phyloP scores from a whole-genome alignment of 495 filamentous ascomycete species.

The Corynascus novoguineensis region DNA sequence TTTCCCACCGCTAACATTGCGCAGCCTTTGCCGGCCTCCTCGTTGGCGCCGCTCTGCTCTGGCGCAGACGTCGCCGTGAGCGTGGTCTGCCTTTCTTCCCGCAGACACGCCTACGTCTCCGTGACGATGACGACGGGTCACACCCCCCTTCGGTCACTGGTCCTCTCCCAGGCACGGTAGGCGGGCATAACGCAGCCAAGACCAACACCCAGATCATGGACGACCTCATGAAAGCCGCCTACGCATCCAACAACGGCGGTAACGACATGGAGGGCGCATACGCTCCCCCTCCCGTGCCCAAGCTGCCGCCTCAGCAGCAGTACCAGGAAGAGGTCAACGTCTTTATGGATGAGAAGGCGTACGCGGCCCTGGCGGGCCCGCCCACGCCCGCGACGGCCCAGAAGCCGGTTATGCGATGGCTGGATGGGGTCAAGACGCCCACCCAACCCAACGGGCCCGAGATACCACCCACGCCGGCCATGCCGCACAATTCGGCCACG shows the following conservation, averaged over 20 bases:
- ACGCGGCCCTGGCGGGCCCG: constrained; percentile 17
- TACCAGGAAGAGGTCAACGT: background rate
- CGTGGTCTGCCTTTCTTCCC: constrained; percentile 17
- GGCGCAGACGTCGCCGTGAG: constrained; percentile 17
- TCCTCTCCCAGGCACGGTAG: background rate
- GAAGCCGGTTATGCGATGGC: constrained; percentile 20
- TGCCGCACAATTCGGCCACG: background rate
- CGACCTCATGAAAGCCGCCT: constrained; percentile 26
- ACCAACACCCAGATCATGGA: constrained; percentile 29
- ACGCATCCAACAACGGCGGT: constrained; percentile 16
- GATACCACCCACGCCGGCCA: constrained; percentile 12
- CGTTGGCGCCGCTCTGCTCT: constrained; percentile 13
- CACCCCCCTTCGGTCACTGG: background rate
- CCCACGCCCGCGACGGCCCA: constrained; percentile 8
- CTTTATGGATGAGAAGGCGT: constrained; percentile 22
- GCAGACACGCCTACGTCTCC: background rate
- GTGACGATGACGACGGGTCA: background rate
- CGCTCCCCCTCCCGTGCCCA: background rate
- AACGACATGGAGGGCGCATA: constrained; percentile 16
- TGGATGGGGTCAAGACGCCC: constrained; percentile 19
- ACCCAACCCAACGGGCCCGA: constrained; percentile 15
- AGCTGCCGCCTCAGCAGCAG: background rate
- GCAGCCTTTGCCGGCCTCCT: constrained; percentile 18
- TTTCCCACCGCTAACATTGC: background rate
- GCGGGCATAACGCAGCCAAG: constrained; percentile 7